Evolutionary conservation across 73 alveolate species (phyloP), one percentile per base, ranked within the genome.

Genomic region (Breviolum minutum): DNA sequence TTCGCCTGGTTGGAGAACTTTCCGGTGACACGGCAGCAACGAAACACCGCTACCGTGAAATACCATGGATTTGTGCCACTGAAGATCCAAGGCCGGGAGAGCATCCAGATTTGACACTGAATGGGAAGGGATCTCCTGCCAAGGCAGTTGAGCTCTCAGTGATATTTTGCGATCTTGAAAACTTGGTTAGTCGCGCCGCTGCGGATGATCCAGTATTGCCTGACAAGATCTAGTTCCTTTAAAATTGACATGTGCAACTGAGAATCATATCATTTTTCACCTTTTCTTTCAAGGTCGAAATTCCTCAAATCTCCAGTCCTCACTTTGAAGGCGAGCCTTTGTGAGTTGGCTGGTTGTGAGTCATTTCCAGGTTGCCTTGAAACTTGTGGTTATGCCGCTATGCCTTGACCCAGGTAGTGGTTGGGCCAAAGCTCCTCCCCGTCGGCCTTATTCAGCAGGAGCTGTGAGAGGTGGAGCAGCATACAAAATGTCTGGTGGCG

Each of bases 371-470:
- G 27, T 24, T 73, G 82, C 40, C 82, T 11, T 26, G 30, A 6
- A 24, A 24, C 26, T 80, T 80, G 68, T 5, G 13, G 88, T 27
- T 4, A 27, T n/a, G n/a, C n/a, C n/a, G 70, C 71, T 54, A 13
- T 26, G 84, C 84, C 64, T 80, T n/a, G 63, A 6, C 0, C 40
- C 26, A 88, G 95, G 95, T 19, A 88, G 85, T 29, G 95, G 95
- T n/a, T 88, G 73, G 32, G 95, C 85, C 29, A 88, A 66, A 32
- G 95, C 84, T 74, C 84, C 79, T 73, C 95, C 95, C 6, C 81
- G 95, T 0, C 81, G 95, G 83, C 95, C 95, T 14, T 87, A 64
- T 68, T 88, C 95, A 14, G 95, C 95, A 22, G 95, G 95, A 64
- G 80, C 95, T 1, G 26, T 70, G 69, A 32, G 86, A 88, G 95